phyloP scores from a whole-genome alignment of 2,329 filamentous ascomycete species.

The Clarireedia homoeocarpa region DNA sequence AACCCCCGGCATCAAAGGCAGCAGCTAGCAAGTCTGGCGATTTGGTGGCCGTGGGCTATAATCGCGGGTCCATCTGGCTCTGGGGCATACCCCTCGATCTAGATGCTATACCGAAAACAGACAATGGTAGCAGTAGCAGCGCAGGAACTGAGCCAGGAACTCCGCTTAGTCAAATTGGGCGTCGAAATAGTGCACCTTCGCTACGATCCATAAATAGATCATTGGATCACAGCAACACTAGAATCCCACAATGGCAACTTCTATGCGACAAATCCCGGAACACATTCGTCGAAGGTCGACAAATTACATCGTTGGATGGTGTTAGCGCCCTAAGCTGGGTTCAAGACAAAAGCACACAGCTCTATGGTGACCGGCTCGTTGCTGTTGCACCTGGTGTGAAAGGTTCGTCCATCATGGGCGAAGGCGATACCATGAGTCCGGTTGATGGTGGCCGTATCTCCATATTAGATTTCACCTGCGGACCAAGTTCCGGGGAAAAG shows the following conservation, averaged over 20 bases:
- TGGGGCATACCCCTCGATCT: constrained; percentile 71
- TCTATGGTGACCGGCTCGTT: constrained; percentile 51
- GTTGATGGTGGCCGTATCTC: constrained; percentile 71
- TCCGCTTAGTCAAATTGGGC: constrained; percentile 18
- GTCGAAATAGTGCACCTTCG: constrained; percentile 27
- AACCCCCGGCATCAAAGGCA: constrained; percentile 58
- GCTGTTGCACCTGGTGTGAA: constrained; percentile 64
- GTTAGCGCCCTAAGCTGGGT: constrained; percentile 68
- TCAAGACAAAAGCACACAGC: constrained; percentile 41
- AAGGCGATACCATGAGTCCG: constrained; percentile 66
- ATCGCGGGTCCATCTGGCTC: constrained; percentile 63
- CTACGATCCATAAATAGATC: constrained; percentile 19
- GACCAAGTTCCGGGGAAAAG: constrained; percentile 44
- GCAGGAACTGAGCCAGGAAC: constrained; percentile 24
- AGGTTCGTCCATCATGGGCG: constrained; percentile 44
- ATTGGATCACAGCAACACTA: constrained; percentile 17
- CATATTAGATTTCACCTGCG: constrained; percentile 67
- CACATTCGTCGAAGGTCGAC: constrained; percentile 59
- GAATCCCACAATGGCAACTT: constrained; percentile 60
- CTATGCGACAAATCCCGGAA: constrained; percentile 61
- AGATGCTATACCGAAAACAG: constrained; percentile 47
- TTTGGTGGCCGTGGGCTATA: constrained; percentile 64
- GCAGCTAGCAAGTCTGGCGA: constrained; percentile 62
- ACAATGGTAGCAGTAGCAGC: constrained; percentile 27
- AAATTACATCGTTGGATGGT: constrained; percentile 56